phyloP scores from a whole-genome alignment of 257 asterid species.

The Lavandula angustifolia region DNA sequence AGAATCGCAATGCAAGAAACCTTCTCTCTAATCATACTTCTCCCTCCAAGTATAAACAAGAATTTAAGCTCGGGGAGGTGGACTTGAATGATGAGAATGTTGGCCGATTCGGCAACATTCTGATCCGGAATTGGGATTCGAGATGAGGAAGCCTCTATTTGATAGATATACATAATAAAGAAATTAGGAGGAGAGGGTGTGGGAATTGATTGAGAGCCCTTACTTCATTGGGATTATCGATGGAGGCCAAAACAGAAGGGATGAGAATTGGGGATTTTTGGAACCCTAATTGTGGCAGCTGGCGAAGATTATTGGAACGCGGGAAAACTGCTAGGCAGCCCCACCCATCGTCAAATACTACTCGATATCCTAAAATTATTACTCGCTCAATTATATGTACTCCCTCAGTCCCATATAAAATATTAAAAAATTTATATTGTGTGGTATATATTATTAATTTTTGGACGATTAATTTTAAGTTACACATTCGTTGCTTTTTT shows the following conservation, averaged over 20 bases:
- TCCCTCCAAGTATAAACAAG: constrained; percentile 69
- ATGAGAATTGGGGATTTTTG: constrained; percentile 23
- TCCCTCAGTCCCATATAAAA: too few species aligned
- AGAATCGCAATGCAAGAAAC: too few species aligned
- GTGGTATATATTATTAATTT: too few species aligned
- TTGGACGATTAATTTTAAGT: too few species aligned
- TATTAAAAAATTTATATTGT: too few species aligned
- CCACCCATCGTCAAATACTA: too few species aligned
- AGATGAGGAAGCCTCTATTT: neutral
- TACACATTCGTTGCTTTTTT: too few species aligned
- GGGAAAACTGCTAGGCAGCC: neutral
- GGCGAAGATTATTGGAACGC: constrained; percentile 36
- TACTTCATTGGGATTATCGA: constrained; percentile 40
- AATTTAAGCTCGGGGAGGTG: neutral
- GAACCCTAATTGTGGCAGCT: constrained; percentile 47
- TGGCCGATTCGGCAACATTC: neutral
- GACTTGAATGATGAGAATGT: constrained; percentile 4
- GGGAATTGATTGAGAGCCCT: constrained; percentile 27
- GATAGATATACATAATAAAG: constrained; percentile 26
- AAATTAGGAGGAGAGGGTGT: neutral
- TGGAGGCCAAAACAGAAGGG: constrained; percentile 22
- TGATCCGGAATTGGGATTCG: constrained; percentile 36
- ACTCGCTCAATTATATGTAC: too few species aligned
- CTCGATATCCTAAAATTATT: too few species aligned
- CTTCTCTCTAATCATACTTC: constrained; percentile 44